phyloP scores from a whole-genome alignment of 2,329 filamentous ascomycete genomes.

The Penicillium sclerotiorum region DNA sequence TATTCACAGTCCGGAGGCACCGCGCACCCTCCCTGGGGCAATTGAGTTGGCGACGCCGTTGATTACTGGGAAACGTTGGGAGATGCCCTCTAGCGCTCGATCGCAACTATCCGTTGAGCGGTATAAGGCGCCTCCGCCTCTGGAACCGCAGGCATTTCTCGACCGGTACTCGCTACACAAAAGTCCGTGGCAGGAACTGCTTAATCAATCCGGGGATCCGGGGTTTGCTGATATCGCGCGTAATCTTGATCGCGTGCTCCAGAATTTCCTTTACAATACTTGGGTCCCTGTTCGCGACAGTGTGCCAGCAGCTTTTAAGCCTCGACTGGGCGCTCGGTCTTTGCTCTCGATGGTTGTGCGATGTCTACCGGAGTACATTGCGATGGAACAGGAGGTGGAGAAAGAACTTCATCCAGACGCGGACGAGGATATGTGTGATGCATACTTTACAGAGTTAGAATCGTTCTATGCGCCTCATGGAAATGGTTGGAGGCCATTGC shows the following conservation, averaged over 20 bases:
- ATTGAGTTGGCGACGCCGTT: slow-evolving; percentile 47
- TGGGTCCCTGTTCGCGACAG: slow-evolving; percentile 13
- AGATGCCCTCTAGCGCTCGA: slow-evolving; percentile 22
- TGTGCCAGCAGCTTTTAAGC: slow-evolving; percentile 1
- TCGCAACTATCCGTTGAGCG: slow-evolving; percentile 21
- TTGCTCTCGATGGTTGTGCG: slow-evolving; percentile 41
- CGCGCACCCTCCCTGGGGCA: slow-evolving; percentile 41
- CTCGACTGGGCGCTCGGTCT: slow-evolving; percentile 34
- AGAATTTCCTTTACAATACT: slow-evolving; percentile 42
- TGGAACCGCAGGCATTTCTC: slow-evolving; percentile 29
- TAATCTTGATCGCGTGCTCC: slow-evolving; percentile 37
- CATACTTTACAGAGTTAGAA: slow-evolving; percentile 47
- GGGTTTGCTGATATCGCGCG: slow-evolving; percentile 39
- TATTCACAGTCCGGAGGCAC: slow-evolving; percentile 39
- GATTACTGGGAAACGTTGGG: slow-evolving; percentile 39
- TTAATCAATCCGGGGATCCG: slow-evolving; percentile 35
- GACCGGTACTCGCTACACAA: slow-evolving; percentile 32
- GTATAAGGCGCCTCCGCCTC: slow-evolving; percentile 1
- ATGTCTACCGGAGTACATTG: slow-evolving; percentile 42
- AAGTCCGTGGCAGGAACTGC: slow-evolving; percentile 37
- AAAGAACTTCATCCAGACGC: slow-evolving; percentile 35
- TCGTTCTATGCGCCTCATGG: slow-evolving; percentile 38
- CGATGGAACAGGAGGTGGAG: slow-evolving; percentile 38
- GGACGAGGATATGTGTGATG: slow-evolving; percentile 44
- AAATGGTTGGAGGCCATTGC: slow-evolving; percentile 44